A percentile compares a stretch with the other conserved stretches of the same genome.
Evolutionary conservation across 78 protist species (phyloP).

Genomic region (Pigoraptor vietnamica): DNA sequence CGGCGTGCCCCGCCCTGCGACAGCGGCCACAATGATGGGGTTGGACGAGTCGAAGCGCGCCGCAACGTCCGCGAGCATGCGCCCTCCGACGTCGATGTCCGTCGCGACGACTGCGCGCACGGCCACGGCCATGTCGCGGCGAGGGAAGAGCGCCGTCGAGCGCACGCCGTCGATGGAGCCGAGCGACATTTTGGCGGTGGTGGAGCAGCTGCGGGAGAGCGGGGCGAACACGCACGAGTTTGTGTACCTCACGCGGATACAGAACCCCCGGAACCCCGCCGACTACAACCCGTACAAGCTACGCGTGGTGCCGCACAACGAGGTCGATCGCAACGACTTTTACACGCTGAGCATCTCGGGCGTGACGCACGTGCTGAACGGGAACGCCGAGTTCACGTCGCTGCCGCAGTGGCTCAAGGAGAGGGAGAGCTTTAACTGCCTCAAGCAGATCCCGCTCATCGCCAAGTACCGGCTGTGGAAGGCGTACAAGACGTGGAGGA

Average conservation of each 20-base stretch:
- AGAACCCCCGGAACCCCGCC: not conserved
- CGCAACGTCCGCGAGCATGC: not conserved
- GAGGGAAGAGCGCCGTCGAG: not conserved
- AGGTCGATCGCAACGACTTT: slow-evolving; percentile 14
- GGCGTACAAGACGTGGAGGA: slow-evolving; percentile 16
- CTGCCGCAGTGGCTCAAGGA: slow-evolving; percentile 56
- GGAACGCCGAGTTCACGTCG: slow-evolving; percentile 37
- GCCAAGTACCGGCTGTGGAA: slow-evolving; percentile 25
- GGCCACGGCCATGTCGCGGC: not conserved
- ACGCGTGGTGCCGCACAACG: not conserved
- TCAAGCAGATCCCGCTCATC: slow-evolving; percentile 52
- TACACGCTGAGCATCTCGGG: slow-evolving; percentile 55
- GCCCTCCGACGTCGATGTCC: not conserved
- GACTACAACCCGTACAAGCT: not conserved
- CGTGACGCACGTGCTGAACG: slow-evolving; percentile 48
- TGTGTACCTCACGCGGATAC: not conserved
- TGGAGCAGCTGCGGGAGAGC: not conserved
- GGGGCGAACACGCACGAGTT: not conserved
- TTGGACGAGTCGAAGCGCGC: not conserved
- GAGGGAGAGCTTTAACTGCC: not conserved
- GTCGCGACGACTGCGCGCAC: not conserved
- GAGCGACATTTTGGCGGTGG: not conserved
- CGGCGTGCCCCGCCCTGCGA: not conserved
- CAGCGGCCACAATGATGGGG: not conserved
- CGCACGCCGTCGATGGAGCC: not conserved